A percentile compares a stretch with the other conserved stretches of the same genome.
Conservation (phyloP, 768 basidiomycete species). For the Phaeotremella skinneri region DNA sequence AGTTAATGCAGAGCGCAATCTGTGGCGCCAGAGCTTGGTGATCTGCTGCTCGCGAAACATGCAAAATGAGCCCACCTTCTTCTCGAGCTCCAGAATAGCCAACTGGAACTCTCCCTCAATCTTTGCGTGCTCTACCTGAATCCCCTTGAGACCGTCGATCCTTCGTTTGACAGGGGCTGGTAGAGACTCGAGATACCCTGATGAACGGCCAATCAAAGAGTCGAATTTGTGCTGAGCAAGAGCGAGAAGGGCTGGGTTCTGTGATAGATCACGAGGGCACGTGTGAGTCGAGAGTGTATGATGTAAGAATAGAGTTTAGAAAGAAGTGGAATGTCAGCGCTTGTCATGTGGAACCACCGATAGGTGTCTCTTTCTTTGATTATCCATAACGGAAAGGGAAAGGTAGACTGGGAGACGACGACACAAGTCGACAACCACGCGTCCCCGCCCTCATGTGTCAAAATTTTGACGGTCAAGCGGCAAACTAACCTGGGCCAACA, state of each 20-base stretch:
- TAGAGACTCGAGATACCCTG: conserved; percentile 89
- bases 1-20: neutral
- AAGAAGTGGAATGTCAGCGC: neutral
- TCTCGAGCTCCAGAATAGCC: conserved; percentile 91
- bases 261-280: conserved; percentile 19
- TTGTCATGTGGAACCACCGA: neutral
- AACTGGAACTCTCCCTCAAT: conserved; percentile 91
- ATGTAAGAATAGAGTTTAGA: too few relatives aligned
- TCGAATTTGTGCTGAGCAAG: conserved; percentile 87
- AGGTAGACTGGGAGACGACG: too few relatives aligned
- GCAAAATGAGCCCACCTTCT: conserved; percentile 64
- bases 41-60: neutral
- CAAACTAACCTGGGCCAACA: conserved; percentile 50
- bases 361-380: conserved; percentile 5
- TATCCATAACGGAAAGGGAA: too few relatives aligned
- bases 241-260: conserved; percentile 67
- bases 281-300: too few relatives aligned
- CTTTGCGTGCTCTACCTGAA: conserved; percentile 86
- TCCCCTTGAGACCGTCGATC: conserved; percentile 87
- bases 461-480: conserved; percentile 7
- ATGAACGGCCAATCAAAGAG: conserved; percentile 81
- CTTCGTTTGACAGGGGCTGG: conserved; percentile 76
- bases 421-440: conserved; percentile 4
- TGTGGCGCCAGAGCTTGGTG: neutral
- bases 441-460: neutral